Evolutionary conservation across 805 yeast genomes (phyloP).

Genomic region (Kodamaea leandrae): DNA sequence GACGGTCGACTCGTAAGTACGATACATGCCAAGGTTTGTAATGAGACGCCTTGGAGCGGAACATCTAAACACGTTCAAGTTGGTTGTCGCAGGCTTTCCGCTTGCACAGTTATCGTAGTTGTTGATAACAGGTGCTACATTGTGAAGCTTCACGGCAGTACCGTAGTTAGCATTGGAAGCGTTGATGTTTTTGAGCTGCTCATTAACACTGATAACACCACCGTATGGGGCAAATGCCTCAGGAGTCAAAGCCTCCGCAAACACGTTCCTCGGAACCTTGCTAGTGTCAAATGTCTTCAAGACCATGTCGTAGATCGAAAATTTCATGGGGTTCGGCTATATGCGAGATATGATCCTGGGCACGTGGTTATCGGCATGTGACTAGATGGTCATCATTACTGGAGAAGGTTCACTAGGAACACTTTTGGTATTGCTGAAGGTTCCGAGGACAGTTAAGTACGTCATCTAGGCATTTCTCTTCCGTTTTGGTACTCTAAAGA

Average conservation of each 20-base stretch:
- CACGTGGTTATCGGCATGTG: conserved; percentile 1
- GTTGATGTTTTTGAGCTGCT: conserved; percentile 52
- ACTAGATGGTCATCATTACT: neutral
- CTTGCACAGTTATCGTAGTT: conserved; percentile 48
- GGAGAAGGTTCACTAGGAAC: neutral
- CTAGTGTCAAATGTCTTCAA: conserved; percentile 37
- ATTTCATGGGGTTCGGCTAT: conserved; percentile 7
- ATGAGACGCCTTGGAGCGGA: conserved; percentile 69
- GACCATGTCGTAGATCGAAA: conserved; percentile 28
- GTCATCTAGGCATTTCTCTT: too few relatives aligned
- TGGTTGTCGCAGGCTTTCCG: conserved; percentile 51
- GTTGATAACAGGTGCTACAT: conserved; percentile 68
- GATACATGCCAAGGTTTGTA: conserved; percentile 12
- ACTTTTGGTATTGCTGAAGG: too few relatives aligned
- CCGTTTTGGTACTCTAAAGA: too few relatives aligned
- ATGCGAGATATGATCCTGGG: conserved; percentile 6
- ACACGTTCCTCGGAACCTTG: conserved; percentile 21
- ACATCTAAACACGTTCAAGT: conserved; percentile 83
- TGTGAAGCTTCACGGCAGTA: conserved; percentile 77
- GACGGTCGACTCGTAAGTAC: conserved; percentile 56
- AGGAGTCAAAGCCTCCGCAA: conserved; percentile 65
- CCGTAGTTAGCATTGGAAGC: conserved; percentile 75
- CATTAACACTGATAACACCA: conserved; percentile 71
- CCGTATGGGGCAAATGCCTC: conserved; percentile 68
- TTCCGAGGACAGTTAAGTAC: too few relatives aligned